Evolutionary conservation across 176 grass and related monocot species (phyloP).

Genomic region (Zea luxurians): DNA sequence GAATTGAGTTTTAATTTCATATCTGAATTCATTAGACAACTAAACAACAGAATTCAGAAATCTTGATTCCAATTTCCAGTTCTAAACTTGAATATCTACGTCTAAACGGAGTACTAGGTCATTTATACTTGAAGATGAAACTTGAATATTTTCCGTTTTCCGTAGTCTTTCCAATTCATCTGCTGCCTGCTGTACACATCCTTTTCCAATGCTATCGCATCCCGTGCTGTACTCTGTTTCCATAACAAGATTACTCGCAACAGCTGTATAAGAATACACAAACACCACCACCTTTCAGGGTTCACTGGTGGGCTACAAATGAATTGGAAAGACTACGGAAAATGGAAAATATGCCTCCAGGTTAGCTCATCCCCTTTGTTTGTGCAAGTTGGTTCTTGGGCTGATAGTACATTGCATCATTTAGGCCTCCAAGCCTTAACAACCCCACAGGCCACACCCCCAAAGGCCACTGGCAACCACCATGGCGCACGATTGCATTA

Average conservation of each 20-base stretch:
- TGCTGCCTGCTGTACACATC: neutral
- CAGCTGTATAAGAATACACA: neutral
- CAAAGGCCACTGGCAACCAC: too few species aligned
- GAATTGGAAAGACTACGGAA: neutral
- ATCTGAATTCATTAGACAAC: too few species aligned
- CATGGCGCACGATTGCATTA: too few species aligned
- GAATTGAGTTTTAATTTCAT: too few species aligned
- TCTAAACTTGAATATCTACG: too few species aligned
- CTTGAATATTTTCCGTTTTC: too few species aligned
- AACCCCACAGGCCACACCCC: too few species aligned
- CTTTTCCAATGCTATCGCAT: too few species aligned
- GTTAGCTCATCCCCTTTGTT: neutral
- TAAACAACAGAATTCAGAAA: too few species aligned
- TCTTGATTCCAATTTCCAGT: too few species aligned
- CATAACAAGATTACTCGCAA: neutral
- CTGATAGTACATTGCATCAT: neutral
- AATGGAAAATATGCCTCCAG: neutral
- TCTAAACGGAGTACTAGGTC: neutral
- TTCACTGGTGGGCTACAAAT: neutral
- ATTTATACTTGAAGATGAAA: constrained; percentile 4
- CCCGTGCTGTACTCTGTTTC: neutral
- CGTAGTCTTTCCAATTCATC: too few species aligned
- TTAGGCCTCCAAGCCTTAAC: neutral
- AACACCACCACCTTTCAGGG: neutral
- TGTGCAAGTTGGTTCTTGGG: neutral